Evolutionary conservation across 2,329 filamentous ascomycete species (phyloP), one percentile per base, ranked within the genome.

Genomic region (Alternaria brassicicola): DNA sequence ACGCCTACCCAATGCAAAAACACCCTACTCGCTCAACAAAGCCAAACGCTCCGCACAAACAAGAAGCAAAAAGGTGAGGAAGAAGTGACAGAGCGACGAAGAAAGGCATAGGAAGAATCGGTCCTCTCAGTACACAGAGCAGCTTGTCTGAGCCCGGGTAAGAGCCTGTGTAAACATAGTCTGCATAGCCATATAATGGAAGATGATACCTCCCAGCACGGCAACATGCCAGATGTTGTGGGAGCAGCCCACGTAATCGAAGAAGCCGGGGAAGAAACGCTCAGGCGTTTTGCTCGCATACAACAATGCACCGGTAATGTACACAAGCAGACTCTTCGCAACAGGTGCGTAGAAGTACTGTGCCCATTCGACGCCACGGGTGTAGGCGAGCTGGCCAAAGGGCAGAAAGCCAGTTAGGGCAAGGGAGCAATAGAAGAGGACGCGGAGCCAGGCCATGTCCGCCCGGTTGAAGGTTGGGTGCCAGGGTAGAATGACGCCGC

Each of bases 221-320:
- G 95, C 95, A 31, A 96, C 79, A 78, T 99, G 95, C 95, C 95
- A 99, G 57, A 99, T 88, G 78, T 99, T 99, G 80, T 99, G 95
- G 76, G 92, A 96, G 43, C 92, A 93, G 36, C 95, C 95, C 38
- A 96, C 85, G 75, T 98, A 98, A 78, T 99, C 95, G 69, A 99
- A 99, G 75, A 90, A 87, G 48, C 95, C 95, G 0, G 95, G 95
- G 68, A 85, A 90, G 90, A 93, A 99, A 61, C 93, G 85, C 81
- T 99, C 95, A 2, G 95, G 95, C 1, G 97, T 85, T 78, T 97
- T 94, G 76, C 89, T 92, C 9, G 93, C 93, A 74, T 99, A 99
- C 48, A 99, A 85, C 42, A 89, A 81, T 3, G 95, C 95, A 28
- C 95, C 95, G 6, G 86, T 77, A 13, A 97, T 82, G 79, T 99